Base-by-base conservation (phyloP, 2,329 filamentous ascomycete species). In the Aspergillus sp. region DNA sequence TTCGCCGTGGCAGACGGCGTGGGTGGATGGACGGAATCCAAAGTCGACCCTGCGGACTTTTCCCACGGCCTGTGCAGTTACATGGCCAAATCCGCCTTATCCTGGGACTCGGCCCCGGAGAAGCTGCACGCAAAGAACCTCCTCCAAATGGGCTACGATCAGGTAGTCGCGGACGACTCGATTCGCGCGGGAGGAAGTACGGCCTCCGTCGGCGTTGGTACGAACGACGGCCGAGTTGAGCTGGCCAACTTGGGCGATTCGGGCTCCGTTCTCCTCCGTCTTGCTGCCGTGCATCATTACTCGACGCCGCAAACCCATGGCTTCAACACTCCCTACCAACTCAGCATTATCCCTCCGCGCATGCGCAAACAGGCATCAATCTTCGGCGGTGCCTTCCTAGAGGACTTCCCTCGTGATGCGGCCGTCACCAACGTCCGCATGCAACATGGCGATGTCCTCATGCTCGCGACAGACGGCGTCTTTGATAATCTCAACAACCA, bases 281-380 rank as follows among this genome's bases (percentile, higher is more conserved):
- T 88, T 27, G 94, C 91, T 54, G 88, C 86, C 10, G 87, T 98
- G 29, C 85, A 93, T 64, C 80, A 85, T 44, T 85, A 83, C 60
- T 95, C 90, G 2, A 79, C 83, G 38, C 86, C 89, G 26, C 93
- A 98, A 68, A 96, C 90, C 1, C 93, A 98, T 66, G 90, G 85
- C 35, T 98, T 98, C 77, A 98, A 98, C 68, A 97, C 93, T 0
- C 93, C 93, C 0, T 98, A 88, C 62, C 93, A 98, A 66, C 79
- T 98, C 33, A 91, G 89, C 42, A 83, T 95, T 42, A 84, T 96
- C 6, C 91, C 93, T 1, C 80, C 85, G 4, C 81, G 79, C 55
- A 84, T 95, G 68, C 78, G 89, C 44, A 80, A 82, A 19, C 87
- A 93, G 57, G 85, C 90, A 57, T 81, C 83, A 9, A 81, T 88